A percentile compares a stretch with the other conserved stretches of the same genome.
phyloP scores from a whole-genome alignment of 2,329 filamentous ascomycete species.

The Talaromyces marneffei region DNA sequence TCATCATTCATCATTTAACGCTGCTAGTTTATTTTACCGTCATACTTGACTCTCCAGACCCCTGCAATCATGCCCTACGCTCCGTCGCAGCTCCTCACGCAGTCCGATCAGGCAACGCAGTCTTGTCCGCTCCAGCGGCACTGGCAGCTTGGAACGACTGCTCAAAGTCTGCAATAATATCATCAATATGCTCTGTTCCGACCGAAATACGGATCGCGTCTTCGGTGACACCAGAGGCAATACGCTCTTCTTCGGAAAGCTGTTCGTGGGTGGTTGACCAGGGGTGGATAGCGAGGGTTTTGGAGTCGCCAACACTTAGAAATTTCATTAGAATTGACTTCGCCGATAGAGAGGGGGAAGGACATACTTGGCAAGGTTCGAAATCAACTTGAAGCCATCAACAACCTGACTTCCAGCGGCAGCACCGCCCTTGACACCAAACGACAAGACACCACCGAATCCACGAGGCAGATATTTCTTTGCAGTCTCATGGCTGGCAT shows the following conservation, averaged over 20 bases:
- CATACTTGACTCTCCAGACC: conserved; percentile 14
- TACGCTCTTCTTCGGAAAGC: conserved; percentile 73
- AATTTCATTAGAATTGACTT: conserved; percentile 7
- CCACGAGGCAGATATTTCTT: conserved; percentile 83
- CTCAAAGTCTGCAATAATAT: conserved; percentile 93
- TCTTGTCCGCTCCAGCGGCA: conserved; percentile 17
- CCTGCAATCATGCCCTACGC: conserved; percentile 1
- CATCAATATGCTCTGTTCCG: conserved; percentile 93
- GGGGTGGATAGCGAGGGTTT: conserved; percentile 90
- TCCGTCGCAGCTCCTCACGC: neutral
- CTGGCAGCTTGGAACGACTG: conserved; percentile 67
- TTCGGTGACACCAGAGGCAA: conserved; percentile 73
- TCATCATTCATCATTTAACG: neutral
- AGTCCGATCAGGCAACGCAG: conserved; percentile 9
- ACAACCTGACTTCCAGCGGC: conserved; percentile 81
- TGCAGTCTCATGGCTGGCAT: conserved; percentile 70
- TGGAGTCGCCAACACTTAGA: conserved; percentile 76
- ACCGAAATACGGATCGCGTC: conserved; percentile 94
- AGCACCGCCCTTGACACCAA: conserved; percentile 85
- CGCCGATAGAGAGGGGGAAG: neutral
- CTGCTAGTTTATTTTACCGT: neutral
- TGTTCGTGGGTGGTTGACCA: conserved; percentile 96
- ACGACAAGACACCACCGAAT: conserved; percentile 84
- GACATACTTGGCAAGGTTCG: conserved; percentile 77
- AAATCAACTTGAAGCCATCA: conserved; percentile 90